Evolutionary conservation across 225 moss, liverwort and hornwort species (phyloP).

Genomic region (Marchantia paleacea): DNA sequence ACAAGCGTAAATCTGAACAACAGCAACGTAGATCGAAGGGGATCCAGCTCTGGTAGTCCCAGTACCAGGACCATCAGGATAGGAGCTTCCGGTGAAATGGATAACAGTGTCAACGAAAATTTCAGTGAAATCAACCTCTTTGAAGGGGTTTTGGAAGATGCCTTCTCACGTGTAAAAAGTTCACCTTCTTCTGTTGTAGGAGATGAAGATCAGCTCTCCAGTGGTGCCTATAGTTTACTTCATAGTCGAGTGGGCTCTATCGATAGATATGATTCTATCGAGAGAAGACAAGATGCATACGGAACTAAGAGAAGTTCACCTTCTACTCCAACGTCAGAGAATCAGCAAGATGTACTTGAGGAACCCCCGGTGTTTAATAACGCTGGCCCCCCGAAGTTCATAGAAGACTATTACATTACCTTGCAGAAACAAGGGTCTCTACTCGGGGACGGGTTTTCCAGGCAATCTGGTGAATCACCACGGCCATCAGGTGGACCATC

Average conservation of each 20-base stretch:
- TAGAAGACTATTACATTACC: constrained; percentile 85
- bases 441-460: constrained; percentile 26
- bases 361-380: constrained; percentile 48
- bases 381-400: constrained; percentile 68
- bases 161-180: constrained; percentile 65
- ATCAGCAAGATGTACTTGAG: constrained; percentile 37
- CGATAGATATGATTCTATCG: constrained; percentile 40
- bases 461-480: constrained; percentile 47
- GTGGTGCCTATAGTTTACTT: constrained; percentile 27
- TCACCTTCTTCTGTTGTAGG: constrained; percentile 43
- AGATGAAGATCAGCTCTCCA: constrained; percentile 36
- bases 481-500: constrained; percentile 43
- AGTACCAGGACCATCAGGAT: constrained; percentile 10
- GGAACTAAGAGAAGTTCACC: constrained; percentile 27
- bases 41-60: constrained; percentile 44
- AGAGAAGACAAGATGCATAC: constrained; percentile 14
- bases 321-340: constrained; percentile 29
- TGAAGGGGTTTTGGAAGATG: constrained; percentile 88
- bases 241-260: constrained; percentile 41
- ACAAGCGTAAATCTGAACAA: constrained; percentile 66
- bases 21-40: constrained; percentile 64
- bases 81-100: constrained; percentile 15
- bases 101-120: constrained; percentile 21
- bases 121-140: constrained; percentile 47
- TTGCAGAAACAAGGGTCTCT: constrained; percentile 39